These are phyloP conservation scores for Panicum virgatum DNA, from an alignment of 202 grass and related monocot species.

Conservation along the genomic window DNA sequence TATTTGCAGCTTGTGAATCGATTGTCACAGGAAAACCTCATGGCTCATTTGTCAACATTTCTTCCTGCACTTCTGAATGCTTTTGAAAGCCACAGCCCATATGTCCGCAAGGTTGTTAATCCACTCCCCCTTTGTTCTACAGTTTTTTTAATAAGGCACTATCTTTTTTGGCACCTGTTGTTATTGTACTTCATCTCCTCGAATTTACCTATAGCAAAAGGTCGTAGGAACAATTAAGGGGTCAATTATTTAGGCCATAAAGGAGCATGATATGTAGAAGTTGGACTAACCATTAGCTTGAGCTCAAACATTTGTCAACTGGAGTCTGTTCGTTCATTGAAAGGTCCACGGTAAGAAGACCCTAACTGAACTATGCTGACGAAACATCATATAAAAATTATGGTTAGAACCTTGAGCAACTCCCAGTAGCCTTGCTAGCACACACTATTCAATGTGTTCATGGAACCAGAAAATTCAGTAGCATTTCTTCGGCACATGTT, in stretches of 20 bases:
- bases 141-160: no score
- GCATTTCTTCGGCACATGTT: constrained; percentile 7
- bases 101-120: constrained; percentile 79
- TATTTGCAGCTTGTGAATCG: constrained; percentile 66
- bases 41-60: constrained; percentile 65
- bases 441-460: neutral
- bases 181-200: neutral
- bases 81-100: constrained; percentile 62
- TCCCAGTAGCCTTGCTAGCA: neutral
- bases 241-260: neutral
- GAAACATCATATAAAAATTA: neutral
- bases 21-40: constrained; percentile 66
- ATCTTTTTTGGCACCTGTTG: neutral
- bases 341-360: neutral
- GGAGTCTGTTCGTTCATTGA: neutral
- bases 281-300: neutral
- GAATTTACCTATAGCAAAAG: constrained; percentile 1
- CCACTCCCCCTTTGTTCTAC: constrained; percentile 8
- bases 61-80: constrained; percentile 72
- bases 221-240: neutral
- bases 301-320: neutral
- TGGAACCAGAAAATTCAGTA: neutral
- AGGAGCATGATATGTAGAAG: neutral
- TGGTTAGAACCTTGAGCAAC: neutral
- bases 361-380: neutral